Evolutionary conservation across 305 asterid genomes (phyloP).

Genomic region (Ilex paraguariensis): DNA sequence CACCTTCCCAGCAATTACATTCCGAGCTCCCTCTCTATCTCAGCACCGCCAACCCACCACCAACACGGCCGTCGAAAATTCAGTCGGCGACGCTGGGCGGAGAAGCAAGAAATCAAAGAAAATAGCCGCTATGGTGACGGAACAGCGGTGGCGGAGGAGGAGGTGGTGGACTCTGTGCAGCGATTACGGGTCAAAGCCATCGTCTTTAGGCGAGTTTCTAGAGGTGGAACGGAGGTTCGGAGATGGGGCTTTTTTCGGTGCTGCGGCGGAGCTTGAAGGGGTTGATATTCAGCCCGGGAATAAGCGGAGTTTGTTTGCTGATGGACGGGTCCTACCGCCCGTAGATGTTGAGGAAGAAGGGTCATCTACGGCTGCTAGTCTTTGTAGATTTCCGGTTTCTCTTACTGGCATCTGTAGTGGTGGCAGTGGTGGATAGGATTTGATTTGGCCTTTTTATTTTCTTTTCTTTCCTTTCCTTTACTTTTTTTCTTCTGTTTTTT

Average conservation of each 20-base stretch:
- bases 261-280: conserved; percentile 59
- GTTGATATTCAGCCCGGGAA: conserved; percentile 39
- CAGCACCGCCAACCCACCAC: conserved; percentile 38
- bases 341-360: conserved; percentile 39
- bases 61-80: conserved; percentile 18
- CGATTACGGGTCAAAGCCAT: conserved; percentile 55
- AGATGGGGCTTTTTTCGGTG: conserved; percentile 27
- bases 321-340: conserved; percentile 77
- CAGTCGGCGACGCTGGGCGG: conserved; percentile 26
- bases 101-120: conserved; percentile 42
- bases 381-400: conserved; percentile 56
- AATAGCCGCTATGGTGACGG: conserved; percentile 27
- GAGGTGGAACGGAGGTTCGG: conserved; percentile 80
- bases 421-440: conserved; percentile 27
- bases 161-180: conserved; percentile 82
- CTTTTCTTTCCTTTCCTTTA: background rate
- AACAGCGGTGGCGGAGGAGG: conserved; percentile 32
- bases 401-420: conserved; percentile 38
- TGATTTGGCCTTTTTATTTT: background rate
- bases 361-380: conserved; percentile 35
- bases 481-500: no score
- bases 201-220: conserved; percentile 70
- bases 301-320: conserved; percentile 63
- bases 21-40: conserved; percentile 56
- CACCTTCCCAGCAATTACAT: conserved; percentile 56